These are phyloP conservation scores for Rubroboletus pulcherrimus DNA, from an alignment of 768 basidiomycete genomes.

Conservation along the genomic window DNA sequence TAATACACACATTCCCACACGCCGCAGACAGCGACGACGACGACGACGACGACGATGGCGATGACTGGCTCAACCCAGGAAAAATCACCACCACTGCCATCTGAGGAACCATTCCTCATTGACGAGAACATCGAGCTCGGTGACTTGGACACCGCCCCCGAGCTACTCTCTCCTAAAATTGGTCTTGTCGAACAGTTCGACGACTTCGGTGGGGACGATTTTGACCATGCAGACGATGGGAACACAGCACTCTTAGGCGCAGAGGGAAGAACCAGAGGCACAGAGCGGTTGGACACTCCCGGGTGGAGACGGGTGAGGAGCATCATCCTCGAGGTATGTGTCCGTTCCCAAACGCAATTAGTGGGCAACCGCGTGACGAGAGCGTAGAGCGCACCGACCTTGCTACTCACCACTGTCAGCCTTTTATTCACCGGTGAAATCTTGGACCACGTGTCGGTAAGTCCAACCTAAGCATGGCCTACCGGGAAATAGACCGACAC, in stretches of 20 bases:
- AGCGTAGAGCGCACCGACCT: conserved; percentile 76
- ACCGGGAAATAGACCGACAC: conserved; percentile 4
- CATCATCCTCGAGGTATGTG: conserved; percentile 69
- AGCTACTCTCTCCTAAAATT: conserved; percentile 19
- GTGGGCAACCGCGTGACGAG: conserved; percentile 1
- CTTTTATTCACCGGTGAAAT: conserved; percentile 89
- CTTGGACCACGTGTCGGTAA: conserved; percentile 79
- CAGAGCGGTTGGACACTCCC: conserved; percentile 20
- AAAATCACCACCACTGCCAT: background rate
- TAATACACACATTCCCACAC: conserved; percentile 25
- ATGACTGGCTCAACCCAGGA: conserved; percentile 10
- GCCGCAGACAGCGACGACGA: conserved; percentile 6
- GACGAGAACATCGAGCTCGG: conserved; percentile 33
- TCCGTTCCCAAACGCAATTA: background rate
- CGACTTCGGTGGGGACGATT: conserved; percentile 23
- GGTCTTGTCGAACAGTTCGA: conserved; percentile 25
- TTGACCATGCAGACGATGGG: conserved; percentile 33
- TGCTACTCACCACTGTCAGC: conserved; percentile 79
- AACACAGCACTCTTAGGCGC: conserved; percentile 43
- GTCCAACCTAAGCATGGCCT: conserved; percentile 22
- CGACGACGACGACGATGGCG: background rate
- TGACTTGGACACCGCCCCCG: conserved; percentile 25
- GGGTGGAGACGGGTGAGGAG: conserved; percentile 55
- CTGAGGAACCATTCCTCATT: background rate
- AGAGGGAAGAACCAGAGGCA: conserved; percentile 26